phyloP scores from a whole-genome alignment of 306 rosid genomes.

The Ammopiptanthus mongolicus region DNA sequence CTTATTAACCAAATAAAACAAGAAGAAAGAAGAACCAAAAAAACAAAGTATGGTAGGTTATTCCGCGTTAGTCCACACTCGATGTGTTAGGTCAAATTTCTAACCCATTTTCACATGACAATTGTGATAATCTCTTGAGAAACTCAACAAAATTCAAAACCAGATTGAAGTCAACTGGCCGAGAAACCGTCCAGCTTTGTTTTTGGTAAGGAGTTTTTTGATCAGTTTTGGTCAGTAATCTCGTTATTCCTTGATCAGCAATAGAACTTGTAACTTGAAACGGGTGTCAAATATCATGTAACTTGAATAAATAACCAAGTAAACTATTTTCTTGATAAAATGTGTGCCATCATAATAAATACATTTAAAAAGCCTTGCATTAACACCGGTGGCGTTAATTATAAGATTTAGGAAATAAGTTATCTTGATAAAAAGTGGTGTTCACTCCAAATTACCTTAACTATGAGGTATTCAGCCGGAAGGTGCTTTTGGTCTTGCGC shows the following conservation, averaged over 20 bases:
- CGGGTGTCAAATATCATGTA: background rate
- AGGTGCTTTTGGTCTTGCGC: no score
- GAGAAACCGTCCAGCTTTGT: background rate
- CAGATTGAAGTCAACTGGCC: background rate
- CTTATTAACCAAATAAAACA: background rate
- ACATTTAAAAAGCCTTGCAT: no score
- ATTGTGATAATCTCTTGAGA: background rate
- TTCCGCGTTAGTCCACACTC: background rate
- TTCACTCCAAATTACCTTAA: no score
- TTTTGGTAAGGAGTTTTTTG: background rate
- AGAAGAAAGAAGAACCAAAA: background rate
- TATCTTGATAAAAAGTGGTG: no score
- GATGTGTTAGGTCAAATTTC: slow-evolving; percentile 21
- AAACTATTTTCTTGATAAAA: no score
- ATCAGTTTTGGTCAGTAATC: background rate
- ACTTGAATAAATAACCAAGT: background rate
- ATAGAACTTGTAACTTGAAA: background rate
- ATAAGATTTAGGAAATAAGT: no score
- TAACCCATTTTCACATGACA: slow-evolving; percentile 26
- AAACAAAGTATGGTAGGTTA: background rate
- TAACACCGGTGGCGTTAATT: no score
- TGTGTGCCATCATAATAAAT: no score
- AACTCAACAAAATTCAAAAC: background rate
- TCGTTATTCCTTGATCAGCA: no score
- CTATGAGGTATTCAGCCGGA: no score